These are phyloP conservation scores for Mrakiaceae sp. DNA, from an alignment of 1,284 basidiomycete genomes.

Conservation along the genomic window DNA sequence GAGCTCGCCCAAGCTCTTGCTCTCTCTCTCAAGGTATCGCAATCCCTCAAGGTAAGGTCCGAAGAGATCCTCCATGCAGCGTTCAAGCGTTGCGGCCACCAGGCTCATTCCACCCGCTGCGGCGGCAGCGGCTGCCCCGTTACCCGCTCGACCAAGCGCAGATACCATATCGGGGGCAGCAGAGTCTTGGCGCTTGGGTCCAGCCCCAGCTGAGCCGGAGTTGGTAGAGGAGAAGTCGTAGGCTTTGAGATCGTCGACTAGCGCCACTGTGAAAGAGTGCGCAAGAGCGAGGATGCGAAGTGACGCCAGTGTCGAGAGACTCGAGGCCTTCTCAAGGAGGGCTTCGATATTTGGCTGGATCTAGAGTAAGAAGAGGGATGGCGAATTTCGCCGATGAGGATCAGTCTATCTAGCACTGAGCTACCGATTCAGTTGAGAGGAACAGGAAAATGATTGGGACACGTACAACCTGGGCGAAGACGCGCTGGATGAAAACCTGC, in stretches of 20 bases:
- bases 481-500: conserved; percentile 95
- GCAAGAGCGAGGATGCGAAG: conserved; percentile 82
- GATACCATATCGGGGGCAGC: too few relatives aligned
- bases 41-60: conserved; percentile 85
- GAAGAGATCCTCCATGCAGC: conserved; percentile 91
- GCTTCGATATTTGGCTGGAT: conserved; percentile 91
- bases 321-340: conserved; percentile 58
- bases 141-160: conserved; percentile 9
- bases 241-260: conserved; percentile 86
- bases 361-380: conserved; percentile 35
- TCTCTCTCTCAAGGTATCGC: conserved; percentile 86
- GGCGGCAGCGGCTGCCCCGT: conserved; percentile 5
- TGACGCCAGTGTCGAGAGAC: conserved; percentile 77
- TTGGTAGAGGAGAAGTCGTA: conserved; percentile 64
- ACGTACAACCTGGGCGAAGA: conserved; percentile 92
- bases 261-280: conserved; percentile 60
- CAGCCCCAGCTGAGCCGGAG: not conserved
- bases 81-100: conserved; percentile 77
- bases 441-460: too few relatives aligned
- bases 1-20: conserved; percentile 69
- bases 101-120: conserved; percentile 24
- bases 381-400: too few relatives aligned
- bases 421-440: not conserved
- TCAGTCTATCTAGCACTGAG: not conserved
- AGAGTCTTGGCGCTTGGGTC: not conserved